Evolutionary conservation across 495 filamentous ascomycete species (phyloP).

Genomic region (Paragyromitra xinjiangensis): DNA sequence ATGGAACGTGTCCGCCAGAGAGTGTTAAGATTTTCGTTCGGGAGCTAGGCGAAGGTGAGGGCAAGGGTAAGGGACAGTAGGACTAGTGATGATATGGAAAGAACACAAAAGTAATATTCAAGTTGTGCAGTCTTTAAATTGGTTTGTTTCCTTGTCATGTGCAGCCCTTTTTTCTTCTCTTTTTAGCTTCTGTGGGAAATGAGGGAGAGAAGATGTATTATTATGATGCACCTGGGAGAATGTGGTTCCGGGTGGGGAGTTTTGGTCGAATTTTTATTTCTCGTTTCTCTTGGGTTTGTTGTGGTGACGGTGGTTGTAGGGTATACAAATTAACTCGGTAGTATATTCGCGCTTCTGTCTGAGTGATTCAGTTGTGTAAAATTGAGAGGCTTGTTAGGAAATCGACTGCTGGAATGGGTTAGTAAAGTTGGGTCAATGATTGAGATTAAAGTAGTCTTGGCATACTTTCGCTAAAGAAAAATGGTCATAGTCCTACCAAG

Average conservation of each 20-base stretch:
- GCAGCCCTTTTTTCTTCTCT: neutral
- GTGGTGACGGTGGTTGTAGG: neutral
- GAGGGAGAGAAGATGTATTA: neutral
- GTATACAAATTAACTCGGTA: neutral
- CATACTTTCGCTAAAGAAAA: neutral
- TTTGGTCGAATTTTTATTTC: neutral
- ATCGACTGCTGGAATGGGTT: neutral
- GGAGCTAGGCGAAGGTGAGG: conserved; percentile 85
- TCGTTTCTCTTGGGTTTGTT: neutral
- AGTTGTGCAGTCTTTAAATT: neutral
- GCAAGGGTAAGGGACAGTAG: conserved; percentile 77
- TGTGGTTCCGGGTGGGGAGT: neutral
- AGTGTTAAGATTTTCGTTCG: conserved; percentile 79
- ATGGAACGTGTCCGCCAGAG: conserved; percentile 68
- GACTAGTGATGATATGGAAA: neutral
- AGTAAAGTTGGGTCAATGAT: neutral
- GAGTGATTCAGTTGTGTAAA: too few relatives aligned
- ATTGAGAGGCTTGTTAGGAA: too few relatives aligned
- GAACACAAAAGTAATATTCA: neutral
- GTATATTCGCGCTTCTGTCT: neutral
- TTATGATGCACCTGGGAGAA: neutral
- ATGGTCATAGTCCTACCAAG: too few relatives aligned
- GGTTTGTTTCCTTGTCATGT: neutral
- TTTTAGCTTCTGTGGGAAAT: neutral
- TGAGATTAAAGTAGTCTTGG: neutral